These are phyloP conservation scores for Apiospora arundinis DNA, from an alignment of 2,329 filamentous ascomycete species.

Conservation along the genomic window DNA sequence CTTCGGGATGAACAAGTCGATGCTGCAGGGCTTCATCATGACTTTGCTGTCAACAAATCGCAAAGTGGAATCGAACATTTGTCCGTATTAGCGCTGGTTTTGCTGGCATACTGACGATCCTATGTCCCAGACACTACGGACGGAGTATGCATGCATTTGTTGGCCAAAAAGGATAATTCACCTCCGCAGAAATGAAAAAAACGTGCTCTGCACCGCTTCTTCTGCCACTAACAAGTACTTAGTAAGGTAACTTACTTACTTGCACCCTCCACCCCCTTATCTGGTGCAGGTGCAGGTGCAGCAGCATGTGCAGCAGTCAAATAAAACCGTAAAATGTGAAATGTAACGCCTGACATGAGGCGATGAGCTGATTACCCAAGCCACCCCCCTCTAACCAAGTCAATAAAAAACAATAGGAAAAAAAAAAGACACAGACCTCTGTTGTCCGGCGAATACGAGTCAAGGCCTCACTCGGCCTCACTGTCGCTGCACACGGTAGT, in stretches of 20 bases:
- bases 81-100: not conserved
- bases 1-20: not conserved
- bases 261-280: not conserved
- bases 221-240: too few relatives aligned
- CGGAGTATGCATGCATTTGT: not conserved
- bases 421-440: not conserved
- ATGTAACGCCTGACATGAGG: not conserved
- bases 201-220: not conserved
- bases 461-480: not conserved
- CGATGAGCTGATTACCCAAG: not conserved
- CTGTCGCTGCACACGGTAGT: not conserved
- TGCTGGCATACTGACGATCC: slow-evolving; percentile 1
- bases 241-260: not conserved
- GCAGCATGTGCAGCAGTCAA: not conserved
- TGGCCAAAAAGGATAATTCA: not conserved
- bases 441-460: not conserved
- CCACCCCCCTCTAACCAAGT: not conserved
- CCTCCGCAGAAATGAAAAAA: not conserved
- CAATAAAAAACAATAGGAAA: not conserved
- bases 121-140: not conserved
- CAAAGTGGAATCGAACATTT: not conserved
- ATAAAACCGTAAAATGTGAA: not conserved
- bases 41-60: not conserved
- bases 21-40: not conserved
- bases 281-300: not conserved